A percentile compares a stretch with the other conserved stretches of the same genome.
These are phyloP conservation scores for Puccinia coronata DNA, from an alignment of 1,284 basidiomycete species.

Conservation along the genomic window DNA sequence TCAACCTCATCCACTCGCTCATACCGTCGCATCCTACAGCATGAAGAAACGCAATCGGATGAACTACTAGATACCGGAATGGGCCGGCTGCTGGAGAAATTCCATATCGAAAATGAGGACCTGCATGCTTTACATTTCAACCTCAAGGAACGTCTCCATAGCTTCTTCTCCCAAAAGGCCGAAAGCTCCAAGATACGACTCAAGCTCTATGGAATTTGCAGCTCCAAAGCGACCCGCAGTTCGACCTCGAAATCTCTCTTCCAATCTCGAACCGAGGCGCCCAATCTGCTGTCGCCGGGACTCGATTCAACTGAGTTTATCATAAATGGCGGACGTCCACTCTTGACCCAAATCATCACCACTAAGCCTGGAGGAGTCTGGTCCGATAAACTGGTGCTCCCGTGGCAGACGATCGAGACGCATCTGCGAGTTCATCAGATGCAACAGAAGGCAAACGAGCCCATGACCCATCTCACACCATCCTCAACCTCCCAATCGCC, in stretches of 20 bases:
- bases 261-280: not conserved
- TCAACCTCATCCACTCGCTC: not conserved
- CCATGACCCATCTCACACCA: not conserved
- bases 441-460: not conserved
- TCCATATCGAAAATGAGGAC: conserved; percentile 11
- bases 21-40: not conserved
- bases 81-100: not conserved
- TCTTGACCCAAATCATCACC: conserved; percentile 39
- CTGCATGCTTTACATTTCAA: conserved; percentile 25
- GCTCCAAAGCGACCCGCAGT: not conserved
- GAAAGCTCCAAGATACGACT: conserved; percentile 18
- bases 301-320: conserved; percentile 1
- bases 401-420: conserved; percentile 45
- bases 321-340: conserved; percentile 32
- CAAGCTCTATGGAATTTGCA: conserved; percentile 44
- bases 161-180: conserved; percentile 37
- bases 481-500: conserved; percentile 21
- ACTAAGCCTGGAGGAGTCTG: conserved; percentile 39
- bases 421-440: conserved; percentile 16
- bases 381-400: conserved; percentile 31
- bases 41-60: not conserved
- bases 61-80: not conserved
- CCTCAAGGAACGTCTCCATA: conserved; percentile 31
- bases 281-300: not conserved
- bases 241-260: conserved; percentile 1